Conservation (phyloP, 352 stramenopile species). For the Phytophthora sp. region DNA sequence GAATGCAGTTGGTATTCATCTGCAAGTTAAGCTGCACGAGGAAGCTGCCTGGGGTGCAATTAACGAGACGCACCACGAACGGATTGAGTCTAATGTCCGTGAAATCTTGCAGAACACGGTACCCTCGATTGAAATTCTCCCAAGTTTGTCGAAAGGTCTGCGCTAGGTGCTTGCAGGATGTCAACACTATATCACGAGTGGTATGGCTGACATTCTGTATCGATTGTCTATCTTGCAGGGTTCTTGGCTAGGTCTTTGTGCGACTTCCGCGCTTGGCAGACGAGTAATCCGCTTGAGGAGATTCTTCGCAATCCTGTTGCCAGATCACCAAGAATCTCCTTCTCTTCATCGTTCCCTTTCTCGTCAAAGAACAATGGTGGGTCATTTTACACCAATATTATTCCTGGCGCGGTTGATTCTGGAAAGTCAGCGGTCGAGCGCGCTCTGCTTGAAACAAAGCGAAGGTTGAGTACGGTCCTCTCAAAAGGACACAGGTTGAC, state of each 20-base stretch:
- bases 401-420: background rate
- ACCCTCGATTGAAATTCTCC: slow-evolving; percentile 26
- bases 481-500: slow-evolving; percentile 4
- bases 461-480: no score
- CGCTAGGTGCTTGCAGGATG: background rate
- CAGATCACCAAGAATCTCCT: slow-evolving; percentile 28
- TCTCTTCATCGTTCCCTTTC: slow-evolving; percentile 46
- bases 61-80: slow-evolving; percentile 28
- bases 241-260: slow-evolving; percentile 56
- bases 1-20: slow-evolving; percentile 46
- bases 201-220: slow-evolving; percentile 7
- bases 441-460: slow-evolving; percentile 14
- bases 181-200: background rate
- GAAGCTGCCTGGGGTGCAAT: background rate
- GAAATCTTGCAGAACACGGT: slow-evolving; percentile 32
- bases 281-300: slow-evolving; percentile 22
- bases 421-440: slow-evolving; percentile 14
- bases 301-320: slow-evolving; percentile 2
- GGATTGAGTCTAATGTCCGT: slow-evolving; percentile 47
- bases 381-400: slow-evolving; percentile 23
- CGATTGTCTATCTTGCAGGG: slow-evolving; percentile 25
- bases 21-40: slow-evolving; percentile 34
- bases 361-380: background rate
- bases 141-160: slow-evolving; percentile 33
- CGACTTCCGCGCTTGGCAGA: slow-evolving; percentile 33